Base-by-base conservation (phyloP, 495 filamentous ascomycete genomes). In the Xylaria bambusicola region DNA sequence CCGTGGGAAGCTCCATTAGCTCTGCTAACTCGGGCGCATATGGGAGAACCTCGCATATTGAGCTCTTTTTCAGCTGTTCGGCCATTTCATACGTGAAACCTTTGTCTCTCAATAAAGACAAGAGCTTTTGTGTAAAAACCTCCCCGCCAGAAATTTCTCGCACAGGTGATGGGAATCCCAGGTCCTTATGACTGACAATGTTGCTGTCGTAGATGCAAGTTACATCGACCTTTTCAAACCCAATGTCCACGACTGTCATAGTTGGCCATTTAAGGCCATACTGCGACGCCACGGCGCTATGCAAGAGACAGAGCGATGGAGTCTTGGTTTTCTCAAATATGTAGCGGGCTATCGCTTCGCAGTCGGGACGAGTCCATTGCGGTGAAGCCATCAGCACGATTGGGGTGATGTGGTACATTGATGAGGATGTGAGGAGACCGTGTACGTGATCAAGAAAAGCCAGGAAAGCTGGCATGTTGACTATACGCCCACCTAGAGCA, bases 321-420 rank as follows among this genome's bases (percentile, higher is more conserved):
- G 88, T 91, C 77, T 94, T 96, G 71, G 96, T 96, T 73, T 92
- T 92, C 73, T 98, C 94, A 64, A 98, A 98, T 62, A 97, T 83
- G 75, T 97, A 98, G 56, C 91, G 89, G 4, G 92, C 88, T 36
- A 98, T 82, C 10, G 77, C 77, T 72, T 97, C 92, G 66, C 87
- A 86, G 71, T 97, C 90, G 47, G 86, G 84, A 5, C 85, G 81
- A 9, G 90, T 90, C 90, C 95, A 98, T 46, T 84, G 84, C 0
- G 94, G 94, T 48, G 94, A 86, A 13, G 87, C 75, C 67, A 98
- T 87, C 54, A 98, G 80, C 62, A 98, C 77, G 64, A 98, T 90
- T 1, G 94, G 92, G 0, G 93, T 97, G 66, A 78, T 81, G 74
- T 98, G 94, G 69, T 97, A 91, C 0, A 90, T 90, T n/a, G n/a